Evolutionary conservation across 768 basidiomycete genomes (phyloP).

Genomic region (Tricholoma hemisulphureum): DNA sequence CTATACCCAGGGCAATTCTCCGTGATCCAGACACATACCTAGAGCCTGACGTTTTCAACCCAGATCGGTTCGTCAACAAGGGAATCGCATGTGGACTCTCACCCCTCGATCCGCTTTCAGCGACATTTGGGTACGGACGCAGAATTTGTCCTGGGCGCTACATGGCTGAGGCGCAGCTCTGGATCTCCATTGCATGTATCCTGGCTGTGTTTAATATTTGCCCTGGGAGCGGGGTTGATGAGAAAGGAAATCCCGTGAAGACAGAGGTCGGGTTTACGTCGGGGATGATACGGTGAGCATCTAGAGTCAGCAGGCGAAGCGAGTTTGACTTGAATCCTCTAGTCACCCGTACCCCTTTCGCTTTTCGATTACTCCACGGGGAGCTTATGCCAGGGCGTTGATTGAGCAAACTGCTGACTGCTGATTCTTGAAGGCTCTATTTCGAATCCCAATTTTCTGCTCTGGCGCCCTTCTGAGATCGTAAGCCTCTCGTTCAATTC

Average conservation of each 20-base stretch:
- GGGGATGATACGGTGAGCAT: constrained; percentile 43
- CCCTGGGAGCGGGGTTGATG: constrained; percentile 31
- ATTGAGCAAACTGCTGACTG: constrained; percentile 30
- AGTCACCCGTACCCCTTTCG: constrained; percentile 36
- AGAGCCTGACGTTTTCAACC: constrained; percentile 47
- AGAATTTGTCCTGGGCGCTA: constrained; percentile 49
- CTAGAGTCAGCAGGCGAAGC: not conserved
- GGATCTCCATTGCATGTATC: constrained; percentile 45
- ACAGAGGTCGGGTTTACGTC: constrained; percentile 37
- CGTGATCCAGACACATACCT: constrained; percentile 47
- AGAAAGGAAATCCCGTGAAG: constrained; percentile 30
- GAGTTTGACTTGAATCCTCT: not conserved
- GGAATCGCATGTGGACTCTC: constrained; percentile 28
- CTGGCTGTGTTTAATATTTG: constrained; percentile 41
- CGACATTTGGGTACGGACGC: constrained; percentile 43
- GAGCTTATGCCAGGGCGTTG: constrained; percentile 23
- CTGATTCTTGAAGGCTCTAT: not conserved
- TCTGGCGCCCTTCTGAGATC: constrained; percentile 4
- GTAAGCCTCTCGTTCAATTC: not conserved
- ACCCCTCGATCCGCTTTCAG: constrained; percentile 33
- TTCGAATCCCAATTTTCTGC: constrained; percentile 19
- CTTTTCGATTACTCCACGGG: constrained; percentile 32
- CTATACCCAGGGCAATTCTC: constrained; percentile 43
- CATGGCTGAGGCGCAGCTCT: constrained; percentile 44
- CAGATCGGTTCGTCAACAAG: constrained; percentile 43